Evolutionary conservation across 202 grass and related monocot species (phyloP).

Genomic region (Alloteropsis angusta): DNA sequence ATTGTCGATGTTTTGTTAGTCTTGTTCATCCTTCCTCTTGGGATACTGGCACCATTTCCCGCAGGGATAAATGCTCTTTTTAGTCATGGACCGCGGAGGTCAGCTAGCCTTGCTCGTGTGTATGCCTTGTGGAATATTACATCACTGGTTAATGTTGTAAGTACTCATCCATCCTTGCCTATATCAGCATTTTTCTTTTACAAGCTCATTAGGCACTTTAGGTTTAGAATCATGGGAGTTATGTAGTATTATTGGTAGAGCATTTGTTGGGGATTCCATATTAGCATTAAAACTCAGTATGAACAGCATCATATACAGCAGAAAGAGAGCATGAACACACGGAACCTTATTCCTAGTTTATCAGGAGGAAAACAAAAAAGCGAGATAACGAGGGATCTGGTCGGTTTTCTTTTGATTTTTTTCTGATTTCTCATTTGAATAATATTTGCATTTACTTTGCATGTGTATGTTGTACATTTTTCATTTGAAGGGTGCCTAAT

Average conservation of each 20-base stretch:
- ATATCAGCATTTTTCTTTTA: conserved; percentile 12
- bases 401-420: background rate
- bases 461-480: background rate
- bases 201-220: background rate
- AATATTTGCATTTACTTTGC: background rate
- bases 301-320: background rate
- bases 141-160: conserved; percentile 94
- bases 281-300: background rate
- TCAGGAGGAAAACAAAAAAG: background rate
- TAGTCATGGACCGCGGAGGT: conserved; percentile 87
- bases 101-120: conserved; percentile 85
- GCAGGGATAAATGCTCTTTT: conserved; percentile 99
- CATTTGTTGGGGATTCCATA: background rate
- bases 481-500: background rate
- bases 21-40: conserved; percentile 92
- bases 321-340: background rate
- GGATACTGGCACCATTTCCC: conserved; percentile 88
- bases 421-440: background rate
- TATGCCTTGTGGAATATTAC: conserved; percentile 98
- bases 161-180: conserved; percentile 29
- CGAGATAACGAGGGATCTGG: background rate
- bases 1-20: conserved; percentile 81
- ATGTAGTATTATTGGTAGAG: background rate
- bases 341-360: background rate
- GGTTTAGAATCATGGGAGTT: background rate